Evolutionary conservation across 1,284 basidiomycete species (phyloP), one percentile per base, ranked within the genome.

Genomic region (Rhodotorula sp.): DNA sequence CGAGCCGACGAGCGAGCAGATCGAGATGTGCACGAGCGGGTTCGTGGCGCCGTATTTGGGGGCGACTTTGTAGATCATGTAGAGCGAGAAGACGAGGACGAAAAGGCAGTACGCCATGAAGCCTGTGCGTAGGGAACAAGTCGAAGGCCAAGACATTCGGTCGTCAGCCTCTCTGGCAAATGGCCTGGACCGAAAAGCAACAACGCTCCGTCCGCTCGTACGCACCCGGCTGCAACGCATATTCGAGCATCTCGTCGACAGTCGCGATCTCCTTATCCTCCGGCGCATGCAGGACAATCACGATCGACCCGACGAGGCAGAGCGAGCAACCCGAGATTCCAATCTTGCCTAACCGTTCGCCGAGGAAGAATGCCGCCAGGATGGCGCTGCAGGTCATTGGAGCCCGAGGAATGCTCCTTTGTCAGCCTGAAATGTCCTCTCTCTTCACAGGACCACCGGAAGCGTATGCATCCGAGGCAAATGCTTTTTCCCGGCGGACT

Each of bases 231-330:
- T 94, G 91, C 56, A 93, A 83, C 21, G 94, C 96, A 81, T 93
- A 97, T 72, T 88, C 85, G 58, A 97, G 83, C 73, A 98, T 93
- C 81, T 99, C 92, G 79, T 97, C 95, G 26, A 99, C 94, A 0
- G 94, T 97, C 78, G 91, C 85, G 47, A 98, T 88, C 61, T 91
- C 90, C 82, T 94, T 94, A 84, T 99, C 96, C 80, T 93, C 93
- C 7, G 96, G 96, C 26, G 96, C 95, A 79, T 99, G 94, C 4
- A 99, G 85, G 60, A 99, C 91, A 77, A 99, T 98, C 79, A 99
- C 91, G 70, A 98, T 85, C 7, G 93, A 95, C 21, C 96, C 96
- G 57, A 86, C 84, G 51, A 99, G 84, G 81, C 96, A 98, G 54
- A 96, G 84, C 14, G 92, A 88, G 80, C 97, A 99, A 62, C 96